Percentiles rank a stretch among this genome's conserved stretches.
These are phyloP conservation scores for Paraurostyla sp. DNA, from an alignment of 73 alveolate genomes.

Conservation along the genomic window DNA sequence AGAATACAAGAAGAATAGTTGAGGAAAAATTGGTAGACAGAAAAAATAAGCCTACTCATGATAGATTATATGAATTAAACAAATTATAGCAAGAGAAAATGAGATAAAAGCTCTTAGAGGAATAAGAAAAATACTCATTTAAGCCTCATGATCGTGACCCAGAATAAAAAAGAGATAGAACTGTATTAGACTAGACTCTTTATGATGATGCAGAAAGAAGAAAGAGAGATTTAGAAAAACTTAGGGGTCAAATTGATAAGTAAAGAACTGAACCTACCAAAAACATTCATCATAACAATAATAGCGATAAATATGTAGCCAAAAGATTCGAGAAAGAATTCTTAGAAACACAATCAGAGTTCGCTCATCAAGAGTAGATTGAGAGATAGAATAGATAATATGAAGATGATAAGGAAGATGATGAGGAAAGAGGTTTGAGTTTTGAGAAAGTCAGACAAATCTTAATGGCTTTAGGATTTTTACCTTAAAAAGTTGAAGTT, in stretches of 20 bases:
- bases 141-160: not conserved
- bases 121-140: not conserved
- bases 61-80: constrained; percentile 51
- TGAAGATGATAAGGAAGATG: constrained; percentile 8
- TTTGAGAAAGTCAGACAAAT: not conserved
- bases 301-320: constrained; percentile 57
- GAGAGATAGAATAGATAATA: not conserved
- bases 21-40: constrained; percentile 29
- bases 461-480: not conserved
- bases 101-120: not conserved
- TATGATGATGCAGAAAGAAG: constrained; percentile 63
- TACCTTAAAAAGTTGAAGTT: not conserved
- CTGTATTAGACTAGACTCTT: constrained; percentile 25
- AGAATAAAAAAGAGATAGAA: not conserved
- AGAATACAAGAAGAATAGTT: constrained; percentile 15
- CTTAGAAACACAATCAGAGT: not conserved
- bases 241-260: constrained; percentile 1
- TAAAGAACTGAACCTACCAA: not conserved
- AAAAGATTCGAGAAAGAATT: constrained; percentile 51
- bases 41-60: constrained; percentile 53
- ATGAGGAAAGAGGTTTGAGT: not conserved
- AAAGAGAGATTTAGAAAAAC: not conserved
- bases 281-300: not conserved
- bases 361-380: not conserved
- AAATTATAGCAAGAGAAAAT: not conserved